Evolutionary conservation across 371 early-diverging fungal genomes (phyloP).

Genomic region (Chytridium lagenaria): DNA sequence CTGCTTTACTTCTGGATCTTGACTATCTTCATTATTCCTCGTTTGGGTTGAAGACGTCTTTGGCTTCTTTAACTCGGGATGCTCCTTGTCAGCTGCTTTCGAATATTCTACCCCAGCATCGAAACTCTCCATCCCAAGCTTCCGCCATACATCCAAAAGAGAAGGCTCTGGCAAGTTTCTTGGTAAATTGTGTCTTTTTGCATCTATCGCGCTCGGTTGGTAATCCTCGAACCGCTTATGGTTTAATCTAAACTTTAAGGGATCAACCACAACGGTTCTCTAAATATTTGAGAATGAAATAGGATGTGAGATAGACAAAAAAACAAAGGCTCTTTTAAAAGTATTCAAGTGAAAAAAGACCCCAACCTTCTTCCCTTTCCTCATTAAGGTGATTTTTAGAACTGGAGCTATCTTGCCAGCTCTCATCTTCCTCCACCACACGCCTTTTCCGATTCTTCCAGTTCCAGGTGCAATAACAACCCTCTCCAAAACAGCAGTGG

Average conservation of each 20-base stretch:
- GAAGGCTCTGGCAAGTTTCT: background rate
- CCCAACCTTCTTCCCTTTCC: slow-evolving; percentile 8
- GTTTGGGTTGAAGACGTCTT: too few species aligned
- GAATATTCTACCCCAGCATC: too few species aligned
- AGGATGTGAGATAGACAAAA: too few species aligned
- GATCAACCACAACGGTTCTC: slow-evolving; percentile 24
- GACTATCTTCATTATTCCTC: too few species aligned
- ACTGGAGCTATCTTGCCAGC: background rate
- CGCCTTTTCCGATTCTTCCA: background rate
- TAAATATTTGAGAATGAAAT: too few species aligned
- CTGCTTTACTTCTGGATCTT: too few species aligned
- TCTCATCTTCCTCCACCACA: slow-evolving; percentile 14
- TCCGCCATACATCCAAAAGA: background rate
- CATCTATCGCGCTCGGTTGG: background rate
- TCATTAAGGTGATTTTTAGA: background rate
- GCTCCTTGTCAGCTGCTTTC: too few species aligned
- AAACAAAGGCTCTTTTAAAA: too few species aligned
- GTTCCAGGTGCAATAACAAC: background rate
- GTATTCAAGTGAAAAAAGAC: too few species aligned
- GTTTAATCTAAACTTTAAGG: slow-evolving; percentile 24
- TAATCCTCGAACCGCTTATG: background rate
- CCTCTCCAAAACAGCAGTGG: background rate
- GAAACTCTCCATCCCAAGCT: background rate
- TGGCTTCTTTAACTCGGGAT: too few species aligned
- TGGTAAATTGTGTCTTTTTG: background rate